Base-by-base conservation (phyloP, 768 basidiomycete species). In the Termitomyces eurrhizus region DNA sequence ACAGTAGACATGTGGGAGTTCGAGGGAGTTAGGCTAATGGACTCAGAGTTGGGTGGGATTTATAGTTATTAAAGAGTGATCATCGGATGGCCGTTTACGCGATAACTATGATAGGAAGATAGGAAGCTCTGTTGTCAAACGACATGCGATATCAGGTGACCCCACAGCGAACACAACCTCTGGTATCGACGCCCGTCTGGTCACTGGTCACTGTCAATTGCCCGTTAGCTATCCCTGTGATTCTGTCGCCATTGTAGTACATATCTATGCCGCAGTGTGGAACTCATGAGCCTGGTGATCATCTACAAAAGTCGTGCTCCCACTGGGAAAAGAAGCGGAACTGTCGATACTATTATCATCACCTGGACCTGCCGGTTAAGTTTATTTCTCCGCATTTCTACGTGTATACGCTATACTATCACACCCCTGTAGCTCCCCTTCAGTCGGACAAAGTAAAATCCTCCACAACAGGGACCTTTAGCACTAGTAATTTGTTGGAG, bases 1-100 rank as follows among this genome's bases (percentile, higher is more conserved):
- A 72, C 51, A 33, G 66, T 49, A 57, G 66, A 61, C 66, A 69
- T 69, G 56, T 63, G 50, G 36, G 56, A 41, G 37, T 64, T 29
- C 57, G 65, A 66, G 62, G 62, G 58, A 64, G 62, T 62, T 68
- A 59, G 45, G 45, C n/a, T 46, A 4, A 1, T 11, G 8, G 7
- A n/a, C 41, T 7, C 4, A 46, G 12, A 46, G 45, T 4, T 46
- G 24, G 24, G 45, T 46, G 9, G 12, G 24, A 46, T 21, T 46
- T 46, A 46, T 46, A 46, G 45, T 18, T 13, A 13, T 13, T 24
- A 21, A 18, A 12, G 7, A 8, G n/a, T 11, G 44, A 12, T 45
- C 45, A 46, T 21, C 45, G 45, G 21, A 46, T 24, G 45, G 24
- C 12, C 45, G 26, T 49, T 16, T 7, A 18, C 16, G 16, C 18